Evolutionary conservation across 2,329 filamentous ascomycete genomes (phyloP), one percentile per base, ranked within the genome.

Genomic region (Fusarium agapanthi): DNA sequence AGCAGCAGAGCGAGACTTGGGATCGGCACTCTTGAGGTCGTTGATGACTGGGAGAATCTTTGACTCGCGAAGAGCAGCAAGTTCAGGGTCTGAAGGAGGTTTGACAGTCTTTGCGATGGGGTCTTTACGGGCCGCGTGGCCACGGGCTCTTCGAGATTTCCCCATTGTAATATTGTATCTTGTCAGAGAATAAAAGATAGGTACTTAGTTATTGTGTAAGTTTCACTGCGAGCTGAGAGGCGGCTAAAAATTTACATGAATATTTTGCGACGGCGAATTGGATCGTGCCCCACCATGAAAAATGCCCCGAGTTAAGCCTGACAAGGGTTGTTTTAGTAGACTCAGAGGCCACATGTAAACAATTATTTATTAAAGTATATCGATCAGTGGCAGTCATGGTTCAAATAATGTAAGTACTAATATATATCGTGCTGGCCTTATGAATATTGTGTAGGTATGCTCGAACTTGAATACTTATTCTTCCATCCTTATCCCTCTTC

Each of bases 31-130:
- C 76, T 88, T 85, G 44, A 93, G 83, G 72, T 91, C 86, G 69
- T 85, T 85, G 67, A 93, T 83, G 48, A 91, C 86, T 24, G 91
- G 91, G 40, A 92, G 81, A 76, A 93, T 90, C 79, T 87, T 88
- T 80, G 86, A 83, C 69, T 91, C 89, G 38, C 90, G 86, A 47
- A 93, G 85, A 18, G 89, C 88, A 28, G 88, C 87, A 61, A 92
- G 86, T 78, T 90, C 88, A 12, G 90, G 89, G 76, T 92, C 90
- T 5, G 89, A 83, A 9, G 88, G 89, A 26, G 88, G 88, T 77
- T 91, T 91, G 78, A 88, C 81, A 26, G 86, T 79, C 78, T 90
- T 91, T 63, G 85, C 81, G 57, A 90, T 84, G 66, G 89, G 89
- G 76, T 90, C 86, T 61, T 85, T 81, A 59, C 88, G 86, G 53